Conservation (phyloP, 2,329 filamentous ascomycete genomes). For the Colletotrichum sp. region DNA sequence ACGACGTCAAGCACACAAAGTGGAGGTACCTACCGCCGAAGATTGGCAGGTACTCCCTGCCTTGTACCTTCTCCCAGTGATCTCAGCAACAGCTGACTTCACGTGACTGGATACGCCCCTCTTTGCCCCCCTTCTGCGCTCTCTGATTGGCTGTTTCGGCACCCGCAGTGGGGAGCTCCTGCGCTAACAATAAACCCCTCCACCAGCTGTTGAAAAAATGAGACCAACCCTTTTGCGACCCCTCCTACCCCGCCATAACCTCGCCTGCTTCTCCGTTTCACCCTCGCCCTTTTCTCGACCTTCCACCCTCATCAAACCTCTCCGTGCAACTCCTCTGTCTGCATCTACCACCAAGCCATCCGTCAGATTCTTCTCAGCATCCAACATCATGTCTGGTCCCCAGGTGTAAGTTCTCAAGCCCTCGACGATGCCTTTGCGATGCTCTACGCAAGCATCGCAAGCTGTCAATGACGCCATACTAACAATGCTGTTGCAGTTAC, state of each 20-base stretch:
- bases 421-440: background rate
- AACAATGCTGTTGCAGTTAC: conserved; percentile 49
- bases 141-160: background rate
- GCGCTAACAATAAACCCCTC: conserved; percentile 26
- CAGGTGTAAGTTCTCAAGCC: conserved; percentile 64
- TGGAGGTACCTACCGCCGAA: background rate
- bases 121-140: background rate
- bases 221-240: conserved; percentile 26
- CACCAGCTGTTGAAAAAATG: conserved; percentile 26
- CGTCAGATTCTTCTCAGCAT: conserved; percentile 57
- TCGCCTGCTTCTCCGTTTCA: conserved; percentile 25
- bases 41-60: background rate
- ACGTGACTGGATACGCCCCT: conserved; percentile 11
- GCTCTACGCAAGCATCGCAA: background rate
- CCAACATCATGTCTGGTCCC: conserved; percentile 73
- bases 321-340: conserved; percentile 19
- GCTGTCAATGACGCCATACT: conserved; percentile 21
- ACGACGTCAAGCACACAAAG: background rate
- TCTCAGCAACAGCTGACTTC: conserved; percentile 19
- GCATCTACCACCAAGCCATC: conserved; percentile 26
- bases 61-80: conserved; percentile 13
- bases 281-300: conserved; percentile 27
- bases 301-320: conserved; percentile 25
- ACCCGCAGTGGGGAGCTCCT: conserved; percentile 21
- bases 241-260: conserved; percentile 27